A percentile compares a stretch with the other conserved stretches of the same genome.
Conservation (phyloP, 768 basidiomycete genomes). For the Leccinum imitatum region DNA sequence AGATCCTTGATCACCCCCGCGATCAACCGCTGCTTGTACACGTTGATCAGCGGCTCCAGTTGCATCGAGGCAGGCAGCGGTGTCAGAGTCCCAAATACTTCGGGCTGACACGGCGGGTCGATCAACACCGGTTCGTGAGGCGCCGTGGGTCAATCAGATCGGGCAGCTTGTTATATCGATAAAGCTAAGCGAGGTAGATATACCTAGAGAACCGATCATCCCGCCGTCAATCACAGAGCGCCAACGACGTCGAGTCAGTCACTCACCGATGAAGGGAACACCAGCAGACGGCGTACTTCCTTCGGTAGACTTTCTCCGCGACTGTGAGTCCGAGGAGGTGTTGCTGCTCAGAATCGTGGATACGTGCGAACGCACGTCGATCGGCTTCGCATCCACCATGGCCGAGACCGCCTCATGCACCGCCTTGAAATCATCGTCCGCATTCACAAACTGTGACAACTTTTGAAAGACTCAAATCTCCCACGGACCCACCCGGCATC, state of each 20-base stretch:
- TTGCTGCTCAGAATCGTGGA: conserved; percentile 51
- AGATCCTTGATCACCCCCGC: conserved; percentile 78
- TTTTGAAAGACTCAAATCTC: conserved; percentile 75
- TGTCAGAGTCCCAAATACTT: conserved; percentile 72
- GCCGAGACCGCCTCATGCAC: conserved; percentile 65
- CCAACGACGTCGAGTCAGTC: background rate
- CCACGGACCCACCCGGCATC: conserved; percentile 64
- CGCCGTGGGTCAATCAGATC: conserved; percentile 83
- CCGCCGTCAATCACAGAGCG: background rate
- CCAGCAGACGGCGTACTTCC: conserved; percentile 54
- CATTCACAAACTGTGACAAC: conserved; percentile 63
- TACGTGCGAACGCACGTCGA: conserved; percentile 53
- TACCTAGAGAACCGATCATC: conserved; percentile 40
- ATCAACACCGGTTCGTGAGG: conserved; percentile 67
- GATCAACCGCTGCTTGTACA: conserved; percentile 83
- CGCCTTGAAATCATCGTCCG: conserved; percentile 68
- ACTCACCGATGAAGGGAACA: conserved; percentile 80
- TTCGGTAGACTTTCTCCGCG: conserved; percentile 40
- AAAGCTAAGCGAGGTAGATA: conserved; percentile 72
- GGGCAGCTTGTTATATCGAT: conserved; percentile 63
- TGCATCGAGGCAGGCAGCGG: conserved; percentile 76
- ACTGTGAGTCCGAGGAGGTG: conserved; percentile 37
- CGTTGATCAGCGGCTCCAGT: conserved; percentile 83
- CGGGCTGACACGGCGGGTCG: conserved; percentile 72
- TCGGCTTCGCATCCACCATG: conserved; percentile 64